A percentile compares a stretch with the other conserved stretches of the same genome.
phyloP scores from a whole-genome alignment of 768 basidiomycete genomes.

The Pleurotus platypus region DNA sequence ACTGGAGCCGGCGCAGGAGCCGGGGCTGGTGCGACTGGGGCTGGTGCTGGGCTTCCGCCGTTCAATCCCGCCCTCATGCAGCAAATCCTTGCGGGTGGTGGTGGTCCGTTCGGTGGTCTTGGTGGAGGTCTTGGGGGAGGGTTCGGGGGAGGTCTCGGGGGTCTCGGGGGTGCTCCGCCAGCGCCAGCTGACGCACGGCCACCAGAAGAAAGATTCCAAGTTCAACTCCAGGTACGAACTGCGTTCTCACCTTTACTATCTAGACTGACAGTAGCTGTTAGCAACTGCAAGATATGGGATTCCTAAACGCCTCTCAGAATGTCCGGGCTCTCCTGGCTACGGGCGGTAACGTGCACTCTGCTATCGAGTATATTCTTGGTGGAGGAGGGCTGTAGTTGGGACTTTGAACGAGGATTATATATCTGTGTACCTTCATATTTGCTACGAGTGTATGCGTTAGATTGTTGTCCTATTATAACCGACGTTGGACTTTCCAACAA shows the following conservation, averaged over 20 bases:
- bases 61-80: constrained; percentile 41
- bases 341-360: constrained; percentile 88
- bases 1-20: constrained; percentile 20
- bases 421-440: background rate
- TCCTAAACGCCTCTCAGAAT: constrained; percentile 86
- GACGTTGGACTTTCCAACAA: background rate
- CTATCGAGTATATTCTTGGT: constrained; percentile 87
- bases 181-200: constrained; percentile 66
- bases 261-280: constrained; percentile 20
- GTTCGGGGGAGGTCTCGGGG: constrained; percentile 17
- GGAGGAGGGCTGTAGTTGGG: constrained; percentile 64
- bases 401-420: background rate
- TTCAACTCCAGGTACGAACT: constrained; percentile 64
- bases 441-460: background rate
- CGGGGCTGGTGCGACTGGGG: constrained; percentile 19
- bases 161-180: constrained; percentile 28
- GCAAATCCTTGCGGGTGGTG: constrained; percentile 35
- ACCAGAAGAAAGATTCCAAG: constrained; percentile 91
- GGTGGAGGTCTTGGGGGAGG: constrained; percentile 15
- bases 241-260: background rate
- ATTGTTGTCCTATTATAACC: background rate
- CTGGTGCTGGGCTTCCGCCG: constrained; percentile 21
- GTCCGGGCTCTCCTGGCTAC: constrained; percentile 87
- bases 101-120: constrained; percentile 20
- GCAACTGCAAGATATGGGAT: constrained; percentile 96